Base-by-base conservation (phyloP, 352 stramenopile genomes). In the Phytophthora ramorum region DNA sequence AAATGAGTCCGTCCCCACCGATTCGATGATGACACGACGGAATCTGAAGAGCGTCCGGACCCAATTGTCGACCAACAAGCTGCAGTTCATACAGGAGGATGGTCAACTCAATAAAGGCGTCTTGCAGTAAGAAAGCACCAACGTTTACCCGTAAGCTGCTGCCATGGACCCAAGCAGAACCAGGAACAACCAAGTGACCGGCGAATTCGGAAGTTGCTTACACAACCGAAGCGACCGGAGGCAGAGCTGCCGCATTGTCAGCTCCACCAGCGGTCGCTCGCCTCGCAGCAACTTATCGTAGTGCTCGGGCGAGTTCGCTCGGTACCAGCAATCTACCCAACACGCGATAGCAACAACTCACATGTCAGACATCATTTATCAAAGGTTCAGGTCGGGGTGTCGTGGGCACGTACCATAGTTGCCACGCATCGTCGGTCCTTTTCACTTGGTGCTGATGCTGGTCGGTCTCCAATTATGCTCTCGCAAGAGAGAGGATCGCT, bases 181-280 rank as follows among this genome's bases (percentile, higher is more conserved):
- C 32, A 96, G 62, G 34, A 90, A 96, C 28, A 93, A 66, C 87
- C 87, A 96, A 43, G 84, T 96, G 53, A 94, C 87, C 0, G 85
- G 87, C 43, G 87, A 96, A 58, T 94, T 89, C 35, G 87, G 87
- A 8, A 96, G 58, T 44, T 91, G 89, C 52, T 92, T 91, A 74
- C 83, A 96, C 20, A 93, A 53, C 30, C 75, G 70, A 38, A 93
- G 83, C 51, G 78, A 87, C 9, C 75, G 73, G 35, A 91, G 69
- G 44, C 83, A 92, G 8, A 93, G 77, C 55, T 93, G 83, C 10
- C 83, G 78, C 60, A 90, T 72, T 7, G 85, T 92, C 52, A 87
- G 77, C 58, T 73, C 71, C 9, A 78, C 76, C 9, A 90, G 48
- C 8, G 78, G 84, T 10, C 82, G 71, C 35, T 92, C 81, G 47